Conservation (phyloP, 208 protist species). For the Leptomonas pyrrhocoris region DNA sequence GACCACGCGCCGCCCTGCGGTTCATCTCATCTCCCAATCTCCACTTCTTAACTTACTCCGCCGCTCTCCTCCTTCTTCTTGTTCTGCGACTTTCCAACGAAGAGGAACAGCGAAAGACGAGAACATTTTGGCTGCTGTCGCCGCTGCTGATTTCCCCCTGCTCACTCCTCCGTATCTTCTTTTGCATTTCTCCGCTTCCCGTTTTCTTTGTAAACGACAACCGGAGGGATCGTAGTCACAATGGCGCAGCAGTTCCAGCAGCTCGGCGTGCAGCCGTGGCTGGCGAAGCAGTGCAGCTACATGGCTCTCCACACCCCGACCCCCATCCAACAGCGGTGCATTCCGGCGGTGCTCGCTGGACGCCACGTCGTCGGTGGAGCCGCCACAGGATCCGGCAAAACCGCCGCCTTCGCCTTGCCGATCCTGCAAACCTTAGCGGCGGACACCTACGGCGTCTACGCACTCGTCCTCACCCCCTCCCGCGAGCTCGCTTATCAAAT, state of each 20-base stretch:
- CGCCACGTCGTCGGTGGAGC: constrained; percentile 94
- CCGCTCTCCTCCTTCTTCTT: no score
- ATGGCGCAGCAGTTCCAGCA: constrained; percentile 55
- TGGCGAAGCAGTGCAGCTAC: constrained; percentile 77
- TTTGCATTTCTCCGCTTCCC: no score
- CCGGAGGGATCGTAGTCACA: no score
- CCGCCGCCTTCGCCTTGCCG: constrained; percentile 97
- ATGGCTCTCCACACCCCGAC: constrained; percentile 85
- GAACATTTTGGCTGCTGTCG: no score
- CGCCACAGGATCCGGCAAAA: constrained; percentile 98
- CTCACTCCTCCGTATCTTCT: no score
- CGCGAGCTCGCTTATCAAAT: constrained; percentile 97
- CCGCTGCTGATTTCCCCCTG: no score
- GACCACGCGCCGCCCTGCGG: no score
- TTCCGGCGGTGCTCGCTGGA: constrained; percentile 80
- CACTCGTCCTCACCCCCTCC: constrained; percentile 97
- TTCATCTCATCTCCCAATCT: no score
- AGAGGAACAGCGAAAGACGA: no score
- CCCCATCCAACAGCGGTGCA: constrained; percentile 76
- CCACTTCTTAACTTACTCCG: no score
- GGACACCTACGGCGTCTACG: constrained; percentile 97
- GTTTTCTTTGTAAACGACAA: no score
- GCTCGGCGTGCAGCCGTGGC: constrained; percentile 74
- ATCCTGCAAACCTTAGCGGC: constrained; percentile 94
- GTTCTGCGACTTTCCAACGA: no score